These are phyloP conservation scores for Anacardium occidentale DNA, from an alignment of 345 rosid species.

Conservation along the genomic window DNA sequence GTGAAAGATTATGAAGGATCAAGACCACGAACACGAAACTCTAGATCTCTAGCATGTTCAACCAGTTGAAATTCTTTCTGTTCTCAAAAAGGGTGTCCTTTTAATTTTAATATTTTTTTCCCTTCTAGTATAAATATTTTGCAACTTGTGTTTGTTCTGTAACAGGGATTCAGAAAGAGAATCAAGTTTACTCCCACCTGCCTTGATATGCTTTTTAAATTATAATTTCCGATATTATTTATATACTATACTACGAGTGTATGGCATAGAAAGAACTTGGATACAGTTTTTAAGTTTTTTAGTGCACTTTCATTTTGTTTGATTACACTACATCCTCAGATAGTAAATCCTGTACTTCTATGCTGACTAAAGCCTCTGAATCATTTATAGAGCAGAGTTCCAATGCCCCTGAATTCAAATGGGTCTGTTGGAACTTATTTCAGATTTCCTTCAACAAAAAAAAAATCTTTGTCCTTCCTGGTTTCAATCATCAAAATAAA, in stretches of 20 bases:
- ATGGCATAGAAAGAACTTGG: slow-evolving; percentile 1
- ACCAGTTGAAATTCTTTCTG: neutral
- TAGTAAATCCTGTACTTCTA: too few relatives aligned
- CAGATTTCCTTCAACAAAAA: too few relatives aligned
- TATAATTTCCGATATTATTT: slow-evolving; percentile 1
- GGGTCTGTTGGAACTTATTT: too few relatives aligned
- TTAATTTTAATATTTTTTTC: neutral
- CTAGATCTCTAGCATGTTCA: neutral
- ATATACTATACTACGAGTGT: neutral
- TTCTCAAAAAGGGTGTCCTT: neutral
- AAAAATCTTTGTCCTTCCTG: too few relatives aligned
- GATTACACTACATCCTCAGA: too few relatives aligned
- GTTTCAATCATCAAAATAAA: too few relatives aligned
- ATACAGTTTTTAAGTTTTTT: neutral
- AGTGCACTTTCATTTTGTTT: neutral
- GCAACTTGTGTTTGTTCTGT: slow-evolving; percentile 1
- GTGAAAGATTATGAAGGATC: neutral
- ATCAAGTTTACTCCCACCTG: slow-evolving; percentile 6
- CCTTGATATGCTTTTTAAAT: neutral
- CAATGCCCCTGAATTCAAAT: too few relatives aligned
- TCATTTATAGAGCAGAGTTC: too few relatives aligned
- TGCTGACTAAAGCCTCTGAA: too few relatives aligned
- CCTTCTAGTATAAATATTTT: neutral
- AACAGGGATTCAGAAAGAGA: neutral
- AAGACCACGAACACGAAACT: slow-evolving; percentile 19